These are phyloP conservation scores for Myrmaecium sp. DNA, from an alignment of 2,329 filamentous ascomycete species.

Conservation along the genomic window DNA sequence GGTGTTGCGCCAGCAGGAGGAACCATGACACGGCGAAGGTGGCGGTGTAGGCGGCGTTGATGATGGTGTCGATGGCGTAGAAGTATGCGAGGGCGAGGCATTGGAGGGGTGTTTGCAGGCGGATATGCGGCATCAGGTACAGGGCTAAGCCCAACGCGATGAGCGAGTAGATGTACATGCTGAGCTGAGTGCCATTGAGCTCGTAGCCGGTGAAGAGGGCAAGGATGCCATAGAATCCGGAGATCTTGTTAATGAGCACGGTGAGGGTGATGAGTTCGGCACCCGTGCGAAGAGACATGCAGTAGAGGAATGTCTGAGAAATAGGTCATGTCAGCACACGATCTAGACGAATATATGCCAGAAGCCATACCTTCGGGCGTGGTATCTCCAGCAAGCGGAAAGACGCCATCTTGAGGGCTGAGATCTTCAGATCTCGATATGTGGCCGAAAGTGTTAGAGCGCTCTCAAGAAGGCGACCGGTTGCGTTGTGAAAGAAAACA, in stretches of 20 bases:
- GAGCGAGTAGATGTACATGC: constrained; percentile 82
- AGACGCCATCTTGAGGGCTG: no score
- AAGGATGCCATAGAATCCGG: constrained; percentile 76
- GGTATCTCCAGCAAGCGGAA: constrained; percentile 24
- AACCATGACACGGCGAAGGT: constrained; percentile 80
- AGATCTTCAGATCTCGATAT: no score
- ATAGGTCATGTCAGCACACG: constrained; percentile 7
- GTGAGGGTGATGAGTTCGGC: constrained; percentile 71
- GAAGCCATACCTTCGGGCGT: constrained; percentile 18
- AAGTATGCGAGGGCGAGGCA: constrained; percentile 70
- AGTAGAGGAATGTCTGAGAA: constrained; percentile 60
- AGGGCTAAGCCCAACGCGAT: constrained; percentile 49
- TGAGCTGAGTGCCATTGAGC: constrained; percentile 67
- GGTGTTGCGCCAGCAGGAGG: constrained; percentile 46
- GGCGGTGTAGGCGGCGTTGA: constrained; percentile 69
- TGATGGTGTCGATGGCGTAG: constrained; percentile 64
- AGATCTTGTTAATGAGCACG: constrained; percentile 81
- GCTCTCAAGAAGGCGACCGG: no score
- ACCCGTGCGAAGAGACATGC: constrained; percentile 74
- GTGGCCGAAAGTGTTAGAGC: no score
- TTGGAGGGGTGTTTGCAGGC: constrained; percentile 60
- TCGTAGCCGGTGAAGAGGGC: constrained; percentile 76
- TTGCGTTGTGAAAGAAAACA: no score
- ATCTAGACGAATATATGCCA: constrained; percentile 3
- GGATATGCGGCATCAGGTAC: constrained; percentile 63